phyloP scores from a whole-genome alignment of 495 filamentous ascomycete species.

The Lasiosphaeria ovina region DNA sequence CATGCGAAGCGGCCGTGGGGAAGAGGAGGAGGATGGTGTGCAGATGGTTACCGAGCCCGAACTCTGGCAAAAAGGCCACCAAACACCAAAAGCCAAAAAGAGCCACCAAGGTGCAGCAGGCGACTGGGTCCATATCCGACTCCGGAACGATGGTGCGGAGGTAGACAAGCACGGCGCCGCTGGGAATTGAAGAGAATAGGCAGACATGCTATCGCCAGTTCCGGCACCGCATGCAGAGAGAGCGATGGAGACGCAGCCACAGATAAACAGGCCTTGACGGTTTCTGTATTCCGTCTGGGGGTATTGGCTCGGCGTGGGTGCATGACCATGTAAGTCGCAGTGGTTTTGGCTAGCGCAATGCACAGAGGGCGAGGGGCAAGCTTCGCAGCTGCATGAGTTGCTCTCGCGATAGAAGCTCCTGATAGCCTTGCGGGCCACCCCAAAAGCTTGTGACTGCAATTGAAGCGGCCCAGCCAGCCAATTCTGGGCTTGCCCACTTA shows the following conservation, averaged over 20 bases:
- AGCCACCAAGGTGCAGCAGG: too few species aligned
- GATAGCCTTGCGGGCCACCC: conserved; percentile 18
- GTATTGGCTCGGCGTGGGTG: conserved; percentile 19
- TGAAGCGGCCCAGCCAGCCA: conserved; percentile 25
- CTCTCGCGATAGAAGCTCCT: conserved; percentile 17
- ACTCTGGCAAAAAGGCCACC: not conserved
- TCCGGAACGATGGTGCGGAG: not conserved
- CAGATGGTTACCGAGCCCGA: not conserved
- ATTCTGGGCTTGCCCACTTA: conserved; percentile 24
- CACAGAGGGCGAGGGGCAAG: conserved; percentile 6
- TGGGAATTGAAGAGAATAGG: too few species aligned
- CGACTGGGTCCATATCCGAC: too few species aligned
- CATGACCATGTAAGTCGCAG: conserved; percentile 16
- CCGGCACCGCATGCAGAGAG: not conserved
- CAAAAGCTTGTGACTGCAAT: conserved; percentile 27
- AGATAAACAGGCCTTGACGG: not conserved
- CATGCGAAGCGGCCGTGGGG: not conserved
- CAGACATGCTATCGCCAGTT: too few species aligned
- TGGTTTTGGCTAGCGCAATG: conserved; percentile 17
- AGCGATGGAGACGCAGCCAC: conserved; percentile 3
- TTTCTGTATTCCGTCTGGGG: not conserved
- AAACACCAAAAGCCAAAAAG: not conserved
- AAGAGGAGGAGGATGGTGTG: not conserved
- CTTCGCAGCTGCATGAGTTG: conserved; percentile 12
- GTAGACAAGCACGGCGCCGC: too few species aligned